Base-by-base conservation (phyloP, 495 filamentous ascomycete genomes). In the Parathielavia appendiculata region DNA sequence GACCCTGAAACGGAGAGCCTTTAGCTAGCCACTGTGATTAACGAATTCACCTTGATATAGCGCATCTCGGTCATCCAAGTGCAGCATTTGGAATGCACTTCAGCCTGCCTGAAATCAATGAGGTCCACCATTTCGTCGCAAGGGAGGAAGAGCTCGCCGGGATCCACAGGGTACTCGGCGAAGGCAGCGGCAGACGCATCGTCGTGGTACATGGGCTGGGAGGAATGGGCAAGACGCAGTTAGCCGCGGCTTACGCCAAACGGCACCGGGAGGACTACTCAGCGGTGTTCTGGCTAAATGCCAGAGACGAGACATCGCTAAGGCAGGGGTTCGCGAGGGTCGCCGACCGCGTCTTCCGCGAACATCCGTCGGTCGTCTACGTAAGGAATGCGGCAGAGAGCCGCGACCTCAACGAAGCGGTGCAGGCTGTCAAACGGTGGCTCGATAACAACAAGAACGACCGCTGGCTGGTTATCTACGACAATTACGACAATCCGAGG, bases 211-310 rank as follows among this genome's bases (percentile, higher is more conserved):
- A 62, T 30, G 71, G 67, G 17, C 60, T 75, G 48, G 68, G 68
- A 19, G 70, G 71, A 17, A 64, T 59, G 50, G 68, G 70, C 20
- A 75, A 75, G 61, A 68, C 69, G 26, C 69, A 73, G 47, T 44
- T 75, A 39, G 71, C 71, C 4, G 51, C 69, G 19, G 60, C 69
- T 44, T 73, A 67, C 54, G 41, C 51, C 43, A 65, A 58, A 49
- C 55, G 63, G 46, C 62, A 70, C 56, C 57, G 61, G 20, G 49
- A 64, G 45, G 44, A 51, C 22, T 64, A 55, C 51, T 52, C 59
- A 23, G 58, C 62, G 17, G 64, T 66, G 41, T 60, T 75, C 51
- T 75, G 72, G 71, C 34, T 74, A 14, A 66, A 72, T 41, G 68
- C 70, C 41, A 54, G 44, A 56, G 61, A 71, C 44, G 60, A 64